phyloP scores from a whole-genome alignment of 352 stramenopile species.

The Thalassiosira hispida region DNA sequence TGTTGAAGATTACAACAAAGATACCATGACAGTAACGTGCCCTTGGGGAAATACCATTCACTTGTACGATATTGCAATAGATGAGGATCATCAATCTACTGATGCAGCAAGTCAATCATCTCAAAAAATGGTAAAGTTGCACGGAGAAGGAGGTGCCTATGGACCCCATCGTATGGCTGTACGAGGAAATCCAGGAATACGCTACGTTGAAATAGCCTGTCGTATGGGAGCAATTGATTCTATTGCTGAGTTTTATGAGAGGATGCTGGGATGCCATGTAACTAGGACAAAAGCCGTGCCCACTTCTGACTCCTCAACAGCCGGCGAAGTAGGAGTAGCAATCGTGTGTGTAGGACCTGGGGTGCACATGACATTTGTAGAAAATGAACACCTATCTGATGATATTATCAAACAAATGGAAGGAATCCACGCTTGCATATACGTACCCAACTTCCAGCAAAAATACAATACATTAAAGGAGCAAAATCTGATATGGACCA shows the following conservation, averaged over 20 bases:
- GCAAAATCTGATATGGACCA: conserved; percentile 62
- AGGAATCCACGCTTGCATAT: conserved; percentile 66
- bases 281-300: conserved; percentile 25
- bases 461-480: conserved; percentile 51
- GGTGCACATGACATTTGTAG: conserved; percentile 63
- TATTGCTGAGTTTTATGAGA: conserved; percentile 61
- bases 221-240: conserved; percentile 8
- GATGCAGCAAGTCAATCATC: conserved; percentile 22
- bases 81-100: conserved; percentile 22
- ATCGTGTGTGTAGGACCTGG: conserved; percentile 58
- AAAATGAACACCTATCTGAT: conserved; percentile 27
- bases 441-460: conserved; percentile 54
- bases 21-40: conserved; percentile 52
- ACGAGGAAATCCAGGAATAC: conserved; percentile 54
- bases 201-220: conserved; percentile 60
- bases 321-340: conserved; percentile 15
- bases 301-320: background rate
- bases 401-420: conserved; percentile 43
- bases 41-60: conserved; percentile 69
- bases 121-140: conserved; percentile 67
- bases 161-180: conserved; percentile 55
- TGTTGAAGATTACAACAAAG: conserved; percentile 24
- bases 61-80: conserved; percentile 58
- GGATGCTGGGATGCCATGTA: conserved; percentile 43
- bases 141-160: conserved; percentile 43